Evolutionary conservation across 352 stramenopile genomes (phyloP), one percentile per base, ranked within the genome.

Genomic region (Phytophthora melonis): DNA sequence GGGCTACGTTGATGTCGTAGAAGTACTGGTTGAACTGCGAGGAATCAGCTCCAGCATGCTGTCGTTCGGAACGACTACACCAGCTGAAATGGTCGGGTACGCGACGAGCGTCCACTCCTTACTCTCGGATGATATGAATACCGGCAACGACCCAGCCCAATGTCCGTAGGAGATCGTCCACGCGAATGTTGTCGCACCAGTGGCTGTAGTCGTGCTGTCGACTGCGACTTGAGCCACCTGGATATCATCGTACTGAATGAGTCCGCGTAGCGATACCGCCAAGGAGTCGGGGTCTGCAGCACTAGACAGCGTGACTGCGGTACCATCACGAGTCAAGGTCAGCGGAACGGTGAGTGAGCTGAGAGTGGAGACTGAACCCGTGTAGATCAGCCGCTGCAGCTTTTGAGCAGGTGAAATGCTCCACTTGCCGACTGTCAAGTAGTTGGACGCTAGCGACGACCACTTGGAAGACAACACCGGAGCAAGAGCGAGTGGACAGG

Each of bases 191-290:
- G 67, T 70, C 5, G 54, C 14, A 9, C 19, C 45, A 18, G 23
- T 56, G 41, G 25, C 62, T 4, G 45, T 32, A 16, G 50, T 67
- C 3, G 67, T 14, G 27, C 30, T 75, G n/a, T 77, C 62, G 21
- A 67, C 36, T 34, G 47, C 39, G 11, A 50, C 54, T 55, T 86
- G 69, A 45, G 53, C 53, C 6, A 87, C 81, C 41, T 66, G 59
- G 47, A 91, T 71, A 53, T 80, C 75, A n/a, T 82, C 71, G 54
- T 79, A 86, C 23, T 78, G 62, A 6, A 91, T 70, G 11, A 89
- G 50, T 8, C 16, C 13, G 14, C 66, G 78, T 2, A 89, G 64
- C 10, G 77, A 63, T 0, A 14, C 6, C 16, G 69, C 13, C 27
- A 86, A 68, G 3, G 68, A 75, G 10, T 66, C 49, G 1, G 81